Base-by-base conservation (phyloP, 106 monocot species). In the Hemerocallis citrina region DNA sequence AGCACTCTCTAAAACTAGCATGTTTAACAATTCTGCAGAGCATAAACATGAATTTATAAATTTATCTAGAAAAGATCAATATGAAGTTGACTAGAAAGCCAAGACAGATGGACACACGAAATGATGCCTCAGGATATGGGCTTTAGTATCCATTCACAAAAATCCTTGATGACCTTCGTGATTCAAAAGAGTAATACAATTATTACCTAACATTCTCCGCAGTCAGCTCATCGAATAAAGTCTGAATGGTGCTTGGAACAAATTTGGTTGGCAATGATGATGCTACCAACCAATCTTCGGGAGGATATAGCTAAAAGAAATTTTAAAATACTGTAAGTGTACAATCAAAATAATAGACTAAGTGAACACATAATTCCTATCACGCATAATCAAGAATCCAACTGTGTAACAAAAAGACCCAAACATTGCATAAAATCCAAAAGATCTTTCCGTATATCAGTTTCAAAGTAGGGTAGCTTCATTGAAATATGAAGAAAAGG, bases 211-310 rank as follows among this genome's bases (percentile, higher is more conserved):
- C 79, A 77, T 77, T 96, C 0, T 55, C 60, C 37, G 73, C 59
- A 24, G 49, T 76, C 41, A 96, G 60, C 67, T 79, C 79, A 64
- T 86, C 65, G 31, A 96, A 29, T 57, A 75, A 42, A 45, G 16
- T 77, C 16, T 79, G 44, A 35, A 90, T 84, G 46, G 59, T 70
- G 37, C 61, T 66, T 10, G 86, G 86, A 66, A 60, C 43, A 80
- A 84, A 96, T 7, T 84, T 84, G 33, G 81, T 72, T 61, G 95
- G 95, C 61, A 90, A 44, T 5, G 84, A 81, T 60, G 83, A 81
- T 50, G 56, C 84, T 54, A 81, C 78, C 52, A 96, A 62, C 95
- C 90, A 96, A 72, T 96, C 95, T 81, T 96, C 79, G 9, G 86
- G 81, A 30, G 95, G 95, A 55, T 70, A 96, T 38, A 96, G 27